Evolutionary conservation across 2,329 filamentous ascomycete species (phyloP).

Genomic region (Xylariaceae sp.): DNA sequence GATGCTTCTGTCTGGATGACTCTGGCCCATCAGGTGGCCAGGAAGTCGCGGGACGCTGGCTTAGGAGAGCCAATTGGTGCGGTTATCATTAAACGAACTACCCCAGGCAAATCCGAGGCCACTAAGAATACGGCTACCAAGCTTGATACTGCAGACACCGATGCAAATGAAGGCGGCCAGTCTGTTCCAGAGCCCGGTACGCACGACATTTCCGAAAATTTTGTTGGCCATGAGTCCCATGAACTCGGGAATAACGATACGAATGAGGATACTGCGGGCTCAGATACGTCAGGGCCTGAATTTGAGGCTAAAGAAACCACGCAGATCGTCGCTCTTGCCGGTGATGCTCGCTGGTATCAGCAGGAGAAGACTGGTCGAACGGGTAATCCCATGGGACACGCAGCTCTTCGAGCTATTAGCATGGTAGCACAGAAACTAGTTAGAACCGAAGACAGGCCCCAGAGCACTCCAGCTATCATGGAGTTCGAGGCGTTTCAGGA

Average conservation of each 20-base stretch:
- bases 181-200: constrained; percentile 14
- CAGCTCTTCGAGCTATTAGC: constrained; percentile 78
- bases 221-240: neutral
- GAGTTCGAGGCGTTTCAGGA: constrained; percentile 71
- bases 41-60: constrained; percentile 60
- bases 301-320: constrained; percentile 43
- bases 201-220: constrained; percentile 7
- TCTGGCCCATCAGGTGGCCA: constrained; percentile 68
- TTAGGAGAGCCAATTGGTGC: constrained; percentile 75
- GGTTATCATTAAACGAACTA: constrained; percentile 71
- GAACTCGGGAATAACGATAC: constrained; percentile 15
- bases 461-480: constrained; percentile 48
- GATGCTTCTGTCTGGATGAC: constrained; percentile 71
- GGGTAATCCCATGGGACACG: constrained; percentile 80
- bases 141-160: constrained; percentile 30
- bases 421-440: constrained; percentile 77
- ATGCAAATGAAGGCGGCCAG: constrained; percentile 27
- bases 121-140: constrained; percentile 25
- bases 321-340: constrained; percentile 73
- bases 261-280: constrained; percentile 14
- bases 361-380: constrained; percentile 54
- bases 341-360: constrained; percentile 74
- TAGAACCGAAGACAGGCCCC: constrained; percentile 56
- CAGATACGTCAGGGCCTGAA: constrained; percentile 31
- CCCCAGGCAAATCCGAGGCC: constrained; percentile 34